phyloP scores from a whole-genome alignment of 495 filamentous ascomycete species.

The Penicillium maclennaniae region DNA sequence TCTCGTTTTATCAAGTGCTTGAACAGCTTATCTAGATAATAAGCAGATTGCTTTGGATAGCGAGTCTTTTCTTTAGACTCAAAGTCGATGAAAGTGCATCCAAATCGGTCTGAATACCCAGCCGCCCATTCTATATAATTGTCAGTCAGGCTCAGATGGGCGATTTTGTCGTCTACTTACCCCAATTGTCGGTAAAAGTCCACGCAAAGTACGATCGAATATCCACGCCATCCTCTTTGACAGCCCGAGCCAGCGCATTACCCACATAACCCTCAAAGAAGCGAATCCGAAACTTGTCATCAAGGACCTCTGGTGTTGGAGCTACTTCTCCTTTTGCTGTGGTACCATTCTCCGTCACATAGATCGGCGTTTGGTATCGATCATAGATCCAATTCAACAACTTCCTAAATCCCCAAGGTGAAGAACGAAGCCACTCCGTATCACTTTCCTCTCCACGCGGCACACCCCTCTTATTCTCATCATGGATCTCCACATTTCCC shows the following conservation, averaged over 20 bases:
- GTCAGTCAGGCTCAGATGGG: conserved; percentile 2
- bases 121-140: conserved; percentile 41
- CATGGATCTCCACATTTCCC: conserved; percentile 41
- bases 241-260: conserved; percentile 38
- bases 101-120: conserved; percentile 47
- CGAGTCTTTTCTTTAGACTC: conserved; percentile 43
- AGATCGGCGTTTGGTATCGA: conserved; percentile 44
- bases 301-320: conserved; percentile 33
- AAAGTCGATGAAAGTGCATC: conserved; percentile 42
- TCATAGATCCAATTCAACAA: conserved; percentile 41
- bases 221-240: conserved; percentile 42
- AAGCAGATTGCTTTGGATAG: conserved; percentile 44
- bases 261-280: conserved; percentile 47
- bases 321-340: conserved; percentile 44
- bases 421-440: conserved; percentile 41
- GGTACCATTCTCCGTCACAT: conserved; percentile 50
- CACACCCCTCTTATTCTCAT: conserved; percentile 43
- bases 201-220: conserved; percentile 48
- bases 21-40: conserved; percentile 41
- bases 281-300: conserved; percentile 42
- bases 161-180: conserved; percentile 12
- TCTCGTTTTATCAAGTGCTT: conserved; percentile 32
- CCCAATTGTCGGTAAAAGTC: conserved; percentile 47
- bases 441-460: conserved; percentile 46
- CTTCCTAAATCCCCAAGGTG: conserved; percentile 42